Percentiles rank a stretch among this genome's conserved stretches.
phyloP scores from a whole-genome alignment of 2,329 filamentous ascomycete species.

The Microsporum ferrugineum region DNA sequence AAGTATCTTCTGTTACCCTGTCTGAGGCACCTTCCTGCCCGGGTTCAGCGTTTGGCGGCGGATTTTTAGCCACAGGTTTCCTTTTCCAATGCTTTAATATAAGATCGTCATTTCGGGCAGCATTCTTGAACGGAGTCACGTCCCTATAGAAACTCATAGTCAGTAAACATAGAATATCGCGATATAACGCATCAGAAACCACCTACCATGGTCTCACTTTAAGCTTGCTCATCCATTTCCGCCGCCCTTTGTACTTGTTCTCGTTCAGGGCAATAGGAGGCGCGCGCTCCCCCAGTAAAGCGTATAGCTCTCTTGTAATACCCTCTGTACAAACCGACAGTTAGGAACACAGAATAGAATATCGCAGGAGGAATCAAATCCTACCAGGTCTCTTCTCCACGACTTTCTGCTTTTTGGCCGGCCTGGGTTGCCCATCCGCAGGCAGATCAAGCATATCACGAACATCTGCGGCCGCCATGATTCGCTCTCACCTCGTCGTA shows the following conservation, averaged over 20 bases:
- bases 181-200: background rate
- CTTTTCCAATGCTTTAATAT: constrained; percentile 70
- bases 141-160: constrained; percentile 46
- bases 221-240: constrained; percentile 37
- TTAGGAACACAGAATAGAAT: constrained; percentile 1
- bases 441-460: constrained; percentile 80
- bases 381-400: constrained; percentile 46
- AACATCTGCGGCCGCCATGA: constrained; percentile 57
- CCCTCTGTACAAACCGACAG: constrained; percentile 29
- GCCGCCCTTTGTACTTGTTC: constrained; percentile 42
- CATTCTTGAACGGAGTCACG: constrained; percentile 61
- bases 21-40: constrained; percentile 22
- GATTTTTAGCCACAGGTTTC: constrained; percentile 42
- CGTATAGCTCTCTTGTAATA: constrained; percentile 41
- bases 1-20: constrained; percentile 20
- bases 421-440: constrained; percentile 42
- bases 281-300: constrained; percentile 41
- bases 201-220: constrained; percentile 35
- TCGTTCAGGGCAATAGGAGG: constrained; percentile 43
- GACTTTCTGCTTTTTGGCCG: constrained; percentile 64
- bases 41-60: constrained; percentile 28
- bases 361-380: constrained; percentile 17
- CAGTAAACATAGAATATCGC: constrained; percentile 5
- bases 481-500: background rate
- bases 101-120: constrained; percentile 60